Base-by-base conservation (phyloP, 352 stramenopile species). In the Phytophthora melonis region DNA sequence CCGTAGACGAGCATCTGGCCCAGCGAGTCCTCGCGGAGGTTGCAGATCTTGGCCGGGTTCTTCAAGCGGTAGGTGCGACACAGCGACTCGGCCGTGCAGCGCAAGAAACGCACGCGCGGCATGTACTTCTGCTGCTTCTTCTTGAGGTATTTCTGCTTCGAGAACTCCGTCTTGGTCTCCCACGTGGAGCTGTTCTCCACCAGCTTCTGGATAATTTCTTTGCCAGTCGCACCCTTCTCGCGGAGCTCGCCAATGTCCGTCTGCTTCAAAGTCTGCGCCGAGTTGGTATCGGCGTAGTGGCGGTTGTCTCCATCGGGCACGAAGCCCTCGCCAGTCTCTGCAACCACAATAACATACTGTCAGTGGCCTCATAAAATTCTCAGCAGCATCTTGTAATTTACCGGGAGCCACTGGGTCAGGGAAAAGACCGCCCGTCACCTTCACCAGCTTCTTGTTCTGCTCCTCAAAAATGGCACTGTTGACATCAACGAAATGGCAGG, bases 61-160 rank as follows among this genome's bases (percentile, higher is more conserved):
- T 97, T 97, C 34, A 93, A 58, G 39, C 93, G 91, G 68, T 98
- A 94, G 8, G 93, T 95, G 65, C 88, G 80, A 64, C 93, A 98
- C 2, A 98, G 81, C 43, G 92, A 94, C 62, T 91, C 81, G n/a
- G 90, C 87, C 34, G 93, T 98, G 70, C 94, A 97, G 32, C 91
- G 84, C 57, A 95, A 71, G 70, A 94, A 89, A 23, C 87, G 86
- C 68, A 96, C 89, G 57, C 89, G 89, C 2, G 89, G 89, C 87
- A 96, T 96, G 79, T 96, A 96, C 77, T 97, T 98, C 68, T 96
- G 83, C 79, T 98, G 94, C 82, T 99, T 99, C 70, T 97, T 96
- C 66, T 94, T 95, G 53, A 98, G 90, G 79, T 99, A 99, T 68
- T 99, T 99, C 68, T 98, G 94, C 81, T 99, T 98, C 61, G 92